Conservation (phyloP, 805 yeast genomes). For the Lipomyces sp. region DNA sequence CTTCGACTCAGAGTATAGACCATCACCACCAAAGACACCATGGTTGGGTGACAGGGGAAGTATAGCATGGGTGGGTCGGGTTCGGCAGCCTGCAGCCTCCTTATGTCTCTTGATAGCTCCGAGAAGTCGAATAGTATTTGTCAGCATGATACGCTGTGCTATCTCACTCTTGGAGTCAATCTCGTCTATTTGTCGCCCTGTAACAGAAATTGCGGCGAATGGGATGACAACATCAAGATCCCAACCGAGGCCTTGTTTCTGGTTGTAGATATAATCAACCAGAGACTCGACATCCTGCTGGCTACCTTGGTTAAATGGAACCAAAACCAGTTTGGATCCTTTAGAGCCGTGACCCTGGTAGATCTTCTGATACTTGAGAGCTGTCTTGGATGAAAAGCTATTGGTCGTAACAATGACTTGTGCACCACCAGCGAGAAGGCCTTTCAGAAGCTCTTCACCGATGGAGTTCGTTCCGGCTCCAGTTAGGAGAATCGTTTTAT, state of each 20-base stretch:
- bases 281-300: constrained; percentile 87
- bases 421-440: constrained; percentile 96
- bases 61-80: constrained; percentile 96
- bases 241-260: constrained; percentile 94
- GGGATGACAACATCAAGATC: constrained; percentile 94
- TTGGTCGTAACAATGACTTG: constrained; percentile 94
- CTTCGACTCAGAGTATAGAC: constrained; percentile 96
- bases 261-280: constrained; percentile 79
- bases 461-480: constrained; percentile 99
- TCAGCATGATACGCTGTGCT: constrained; percentile 97
- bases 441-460: constrained; percentile 95
- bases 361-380: constrained; percentile 91
- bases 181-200: constrained; percentile 89
- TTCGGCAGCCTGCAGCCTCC: constrained; percentile 71
- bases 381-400: constrained; percentile 86
- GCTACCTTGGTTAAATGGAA: constrained; percentile 95
- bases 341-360: constrained; percentile 89
- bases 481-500: constrained; percentile 84
- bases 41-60: constrained; percentile 97
- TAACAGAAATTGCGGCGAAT: constrained; percentile 98
- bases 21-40: constrained; percentile 97
- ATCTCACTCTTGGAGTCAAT: constrained; percentile 94
- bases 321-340: constrained; percentile 90
- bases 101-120: constrained; percentile 88
- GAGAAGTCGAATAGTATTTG: constrained; percentile 86